These are phyloP conservation scores for Furcasterigmium sp. DNA, from an alignment of 2,329 filamentous ascomycete genomes.

Conservation along the genomic window DNA sequence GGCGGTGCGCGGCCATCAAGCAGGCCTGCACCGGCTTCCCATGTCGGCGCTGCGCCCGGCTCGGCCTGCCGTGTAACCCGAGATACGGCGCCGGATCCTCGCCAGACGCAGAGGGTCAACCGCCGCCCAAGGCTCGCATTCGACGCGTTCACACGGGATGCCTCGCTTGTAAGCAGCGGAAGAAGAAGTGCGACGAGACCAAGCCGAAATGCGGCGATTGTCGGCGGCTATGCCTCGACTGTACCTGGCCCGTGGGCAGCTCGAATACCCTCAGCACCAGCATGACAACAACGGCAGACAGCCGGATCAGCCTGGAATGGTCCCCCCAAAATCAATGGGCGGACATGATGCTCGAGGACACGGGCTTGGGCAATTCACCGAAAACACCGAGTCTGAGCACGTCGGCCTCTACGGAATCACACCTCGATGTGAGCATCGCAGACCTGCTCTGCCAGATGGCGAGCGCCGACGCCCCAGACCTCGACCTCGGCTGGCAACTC, in stretches of 20 bases:
- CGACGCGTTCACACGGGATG: constrained; percentile 22
- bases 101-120: neutral
- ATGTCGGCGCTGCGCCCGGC: constrained; percentile 24
- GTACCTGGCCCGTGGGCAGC: neutral
- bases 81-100: constrained; percentile 11
- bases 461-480: neutral
- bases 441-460: neutral
- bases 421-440: neutral
- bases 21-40: constrained; percentile 27
- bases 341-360: neutral
- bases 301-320: neutral
- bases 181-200: constrained; percentile 1
- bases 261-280: neutral
- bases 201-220: neutral
- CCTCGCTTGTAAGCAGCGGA: neutral
- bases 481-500: neutral
- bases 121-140: constrained; percentile 23
- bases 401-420: neutral
- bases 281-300: neutral
- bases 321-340: neutral
- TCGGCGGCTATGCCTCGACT: neutral
- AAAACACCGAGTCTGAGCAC: neutral
- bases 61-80: constrained; percentile 24
- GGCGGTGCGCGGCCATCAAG: constrained; percentile 29
- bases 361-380: neutral